Conservation (phyloP, 148 eudicot species). For the Simmondsia chinensis region DNA sequence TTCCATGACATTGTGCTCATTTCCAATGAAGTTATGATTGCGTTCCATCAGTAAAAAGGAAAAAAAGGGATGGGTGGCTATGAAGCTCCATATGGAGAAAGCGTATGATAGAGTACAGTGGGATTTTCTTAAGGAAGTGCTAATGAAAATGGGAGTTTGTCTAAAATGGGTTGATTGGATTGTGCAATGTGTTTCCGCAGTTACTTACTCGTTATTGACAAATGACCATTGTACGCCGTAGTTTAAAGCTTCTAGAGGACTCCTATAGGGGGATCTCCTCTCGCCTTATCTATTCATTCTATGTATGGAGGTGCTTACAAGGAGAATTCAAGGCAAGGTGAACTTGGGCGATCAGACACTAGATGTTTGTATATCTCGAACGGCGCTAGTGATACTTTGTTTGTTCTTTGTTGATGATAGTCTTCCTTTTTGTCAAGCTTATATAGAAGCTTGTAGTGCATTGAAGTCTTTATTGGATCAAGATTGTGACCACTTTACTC, state of each 20-base stretch:
- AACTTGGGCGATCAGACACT: no score
- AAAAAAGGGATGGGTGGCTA: no score
- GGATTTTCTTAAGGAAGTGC: not conserved
- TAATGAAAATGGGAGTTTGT: not conserved
- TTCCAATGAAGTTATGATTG: not conserved
- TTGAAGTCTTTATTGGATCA: no score
- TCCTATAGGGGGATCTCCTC: not conserved
- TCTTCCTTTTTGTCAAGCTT: no score
- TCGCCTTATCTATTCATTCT: not conserved
- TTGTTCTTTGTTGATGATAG: no score
- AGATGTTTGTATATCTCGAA: no score
- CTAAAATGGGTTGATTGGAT: not conserved
- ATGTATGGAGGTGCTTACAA: not conserved
- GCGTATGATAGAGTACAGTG: no score
- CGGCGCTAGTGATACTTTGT: no score
- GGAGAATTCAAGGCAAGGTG: no score
- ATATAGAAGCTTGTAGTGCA: no score
- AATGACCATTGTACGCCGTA: not conserved
- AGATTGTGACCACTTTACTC: no score
- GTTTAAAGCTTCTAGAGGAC: not conserved
- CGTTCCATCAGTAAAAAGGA: no score
- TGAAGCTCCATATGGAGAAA: not conserved
- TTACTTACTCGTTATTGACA: not conserved
- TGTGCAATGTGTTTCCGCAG: not conserved
- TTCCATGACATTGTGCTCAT: not conserved